A percentile compares a stretch with the other conserved stretches of the same genome.
Conservation (phyloP, 2,329 filamentous ascomycete species). For the Apiospora arundinis region DNA sequence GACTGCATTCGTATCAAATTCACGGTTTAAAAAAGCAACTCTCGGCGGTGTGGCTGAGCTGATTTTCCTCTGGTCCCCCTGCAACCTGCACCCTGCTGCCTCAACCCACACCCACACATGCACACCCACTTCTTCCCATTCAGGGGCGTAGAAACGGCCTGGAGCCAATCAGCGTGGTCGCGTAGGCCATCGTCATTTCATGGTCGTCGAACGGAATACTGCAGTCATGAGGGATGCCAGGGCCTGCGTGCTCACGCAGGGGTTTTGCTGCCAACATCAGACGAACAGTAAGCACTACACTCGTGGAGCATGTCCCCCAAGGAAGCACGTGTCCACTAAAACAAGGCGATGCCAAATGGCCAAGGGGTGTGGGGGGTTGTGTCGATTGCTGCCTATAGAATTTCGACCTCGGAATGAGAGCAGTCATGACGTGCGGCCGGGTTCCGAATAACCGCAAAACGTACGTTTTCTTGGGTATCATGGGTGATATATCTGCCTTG, state of each 20-base stretch:
- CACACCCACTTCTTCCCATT: background rate
- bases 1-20: slow-evolving; percentile 10
- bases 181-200: background rate
- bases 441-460: background rate
- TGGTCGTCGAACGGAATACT: background rate
- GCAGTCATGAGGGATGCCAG: background rate
- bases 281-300: slow-evolving; percentile 12
- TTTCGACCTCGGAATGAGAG: background rate
- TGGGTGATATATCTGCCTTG: background rate
- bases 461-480: background rate
- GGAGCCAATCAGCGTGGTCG: background rate
- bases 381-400: background rate
- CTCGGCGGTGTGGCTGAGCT: slow-evolving; percentile 9
- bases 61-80: background rate
- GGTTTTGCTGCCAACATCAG: background rate
- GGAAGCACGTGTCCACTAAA: background rate
- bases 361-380: background rate
- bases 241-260: background rate
- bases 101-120: background rate
- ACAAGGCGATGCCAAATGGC: background rate
- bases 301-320: background rate
- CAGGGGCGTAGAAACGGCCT: background rate
- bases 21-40: slow-evolving; percentile 10
- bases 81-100: background rate
- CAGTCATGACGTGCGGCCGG: background rate